Percentiles rank a stretch among this genome's conserved stretches.
Evolutionary conservation across 2,329 filamentous ascomycete species (phyloP).

Genomic region (Penicillium nordicum): DNA sequence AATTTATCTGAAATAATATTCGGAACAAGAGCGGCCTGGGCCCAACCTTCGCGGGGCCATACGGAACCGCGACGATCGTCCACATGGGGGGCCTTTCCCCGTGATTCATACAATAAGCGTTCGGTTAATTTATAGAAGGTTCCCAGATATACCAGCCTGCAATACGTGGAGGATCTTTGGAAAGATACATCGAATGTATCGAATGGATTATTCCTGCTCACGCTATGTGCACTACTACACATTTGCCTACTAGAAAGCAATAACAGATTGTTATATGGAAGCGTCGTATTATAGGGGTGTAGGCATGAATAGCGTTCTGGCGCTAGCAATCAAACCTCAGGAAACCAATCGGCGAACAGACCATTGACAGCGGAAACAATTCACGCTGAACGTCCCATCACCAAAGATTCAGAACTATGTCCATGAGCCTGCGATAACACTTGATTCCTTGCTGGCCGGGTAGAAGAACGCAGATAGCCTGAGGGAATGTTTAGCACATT

Average conservation of each 20-base stretch:
- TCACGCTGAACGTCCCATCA: neutral
- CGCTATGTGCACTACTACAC: too few species aligned
- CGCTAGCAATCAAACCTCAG: neutral
- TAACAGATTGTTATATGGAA: neutral
- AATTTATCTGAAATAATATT: neutral
- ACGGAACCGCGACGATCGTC: neutral
- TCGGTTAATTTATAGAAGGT: neutral
- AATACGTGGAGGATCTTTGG: neutral
- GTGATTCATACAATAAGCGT: too few species aligned
- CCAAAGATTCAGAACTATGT: neutral
- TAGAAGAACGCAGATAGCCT: slow-evolving; percentile 47
- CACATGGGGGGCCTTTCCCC: neutral
- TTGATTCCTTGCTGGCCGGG: slow-evolving; percentile 28
- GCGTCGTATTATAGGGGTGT: neutral
- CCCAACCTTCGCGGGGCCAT: neutral
- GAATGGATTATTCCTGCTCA: neutral
- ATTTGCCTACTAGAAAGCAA: neutral
- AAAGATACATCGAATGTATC: neutral
- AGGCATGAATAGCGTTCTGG: neutral
- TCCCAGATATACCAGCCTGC: neutral
- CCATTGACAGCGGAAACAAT: neutral
- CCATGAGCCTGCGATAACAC: slow-evolving; percentile 25
- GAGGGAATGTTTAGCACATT: neutral
- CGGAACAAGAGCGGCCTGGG: neutral
- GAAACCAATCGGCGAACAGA: neutral